Evolutionary conservation across 345 rosid species (phyloP).

Genomic region (Linum lewisii): DNA sequence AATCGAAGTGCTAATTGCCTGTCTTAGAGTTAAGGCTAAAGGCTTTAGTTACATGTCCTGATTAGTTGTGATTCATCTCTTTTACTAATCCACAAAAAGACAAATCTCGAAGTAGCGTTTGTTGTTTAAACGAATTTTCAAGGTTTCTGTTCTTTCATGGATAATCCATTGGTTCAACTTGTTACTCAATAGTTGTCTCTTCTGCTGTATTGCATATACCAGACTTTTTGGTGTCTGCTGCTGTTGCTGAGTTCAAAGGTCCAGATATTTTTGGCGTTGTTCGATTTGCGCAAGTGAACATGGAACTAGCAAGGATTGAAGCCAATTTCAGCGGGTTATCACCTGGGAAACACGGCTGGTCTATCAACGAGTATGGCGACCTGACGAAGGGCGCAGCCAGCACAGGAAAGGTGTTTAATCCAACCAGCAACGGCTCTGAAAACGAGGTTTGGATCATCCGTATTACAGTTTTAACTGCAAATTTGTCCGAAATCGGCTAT

Average conservation of each 20-base stretch:
- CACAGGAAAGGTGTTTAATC: constrained; percentile 69
- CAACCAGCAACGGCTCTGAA: constrained; percentile 25
- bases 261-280: constrained; percentile 82
- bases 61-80: too few relatives aligned
- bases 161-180: too few relatives aligned
- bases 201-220: constrained; percentile 7
- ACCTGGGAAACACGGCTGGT: constrained; percentile 79
- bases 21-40: too few relatives aligned
- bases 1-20: too few relatives aligned
- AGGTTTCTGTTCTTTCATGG: too few relatives aligned
- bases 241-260: constrained; percentile 92
- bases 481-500: background rate
- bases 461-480: too few relatives aligned
- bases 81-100: too few relatives aligned
- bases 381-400: constrained; percentile 82
- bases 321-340: constrained; percentile 74
- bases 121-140: too few relatives aligned
- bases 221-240: constrained; percentile 88
- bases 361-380: constrained; percentile 87
- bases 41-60: too few relatives aligned
- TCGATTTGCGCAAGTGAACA: constrained; percentile 75
- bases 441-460: constrained; percentile 36
- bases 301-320: constrained; percentile 88
- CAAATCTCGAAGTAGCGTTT: too few relatives aligned
- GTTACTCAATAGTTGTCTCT: background rate